Base-by-base conservation (phyloP, 2,329 filamentous ascomycete species). In the Ambrosiella beaveri region DNA sequence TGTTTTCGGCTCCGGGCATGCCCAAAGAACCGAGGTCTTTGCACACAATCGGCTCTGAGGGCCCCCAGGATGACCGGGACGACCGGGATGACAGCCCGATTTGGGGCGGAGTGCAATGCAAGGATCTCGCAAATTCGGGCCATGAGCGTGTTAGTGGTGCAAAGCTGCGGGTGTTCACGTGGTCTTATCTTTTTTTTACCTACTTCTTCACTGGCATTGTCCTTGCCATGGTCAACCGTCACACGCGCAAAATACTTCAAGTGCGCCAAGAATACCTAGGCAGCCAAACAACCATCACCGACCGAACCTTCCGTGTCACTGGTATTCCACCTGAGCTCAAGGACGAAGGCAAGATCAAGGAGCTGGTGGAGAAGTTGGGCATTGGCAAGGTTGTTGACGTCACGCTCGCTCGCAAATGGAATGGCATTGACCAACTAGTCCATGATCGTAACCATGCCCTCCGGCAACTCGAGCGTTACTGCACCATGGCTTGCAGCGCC, bases 121-220 rank as follows among this genome's bases (percentile, higher is more conserved):
- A 66, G 15, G 67, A 68, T 55, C 66, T 68, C 41, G 65, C 65
- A 5, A 65, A 69, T 62, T 55, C 65, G 15, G 60, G 58, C 17
- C 59, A 61, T 52, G 52, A 52, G 27, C 56, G 59, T n/a, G 59
- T 61, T 56, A 53, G 59, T 19, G 59, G 59, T 35, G 59, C 59
- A 2, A 61, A 61, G 35, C 35, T 61, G 19, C 56, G 58, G 40
- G 66, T 69, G 53, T 95, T 90, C 65, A 73, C 96, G 1, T 96
- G 91, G 89, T 86, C 91, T 65, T 96, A 97, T 66, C 79, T 95
- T 12, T 75, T 86, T n/a, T 98, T 98, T 65, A 87, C 89, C 1
- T 98, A 96, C 72, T 76, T 97, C 55, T 98, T 97, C 69, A 91
- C 85, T 5, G 80, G 75, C 1, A 71, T 97, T 47, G 86, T 87